phyloP scores from a whole-genome alignment of 441 rosid species.

The Arabidopsis lyrata region DNA sequence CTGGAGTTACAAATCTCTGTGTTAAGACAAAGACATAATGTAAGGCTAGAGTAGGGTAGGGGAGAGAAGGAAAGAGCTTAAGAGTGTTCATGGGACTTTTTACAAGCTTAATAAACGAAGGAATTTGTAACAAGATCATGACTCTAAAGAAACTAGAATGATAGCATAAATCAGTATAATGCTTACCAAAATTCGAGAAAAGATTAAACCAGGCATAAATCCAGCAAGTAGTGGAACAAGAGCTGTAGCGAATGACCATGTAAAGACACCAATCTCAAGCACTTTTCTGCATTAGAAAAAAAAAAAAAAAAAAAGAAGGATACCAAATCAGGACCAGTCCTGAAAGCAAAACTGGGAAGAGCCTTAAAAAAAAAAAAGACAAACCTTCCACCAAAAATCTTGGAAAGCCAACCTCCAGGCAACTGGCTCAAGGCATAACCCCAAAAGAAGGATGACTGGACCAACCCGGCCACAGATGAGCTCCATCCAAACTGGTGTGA shows the following conservation, averaged over 20 bases:
- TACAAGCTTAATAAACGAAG: slow-evolving; percentile 8
- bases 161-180: slow-evolving; percentile 8
- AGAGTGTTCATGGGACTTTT: background rate
- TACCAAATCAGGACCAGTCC: background rate
- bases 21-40: slow-evolving; percentile 47
- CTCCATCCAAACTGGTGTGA: slow-evolving; percentile 95
- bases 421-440: slow-evolving; percentile 94
- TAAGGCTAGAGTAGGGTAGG: slow-evolving; percentile 45
- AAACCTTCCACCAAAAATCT: slow-evolving; percentile 92
- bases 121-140: slow-evolving; percentile 11
- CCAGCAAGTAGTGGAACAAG: slow-evolving; percentile 87
- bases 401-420: slow-evolving; percentile 96
- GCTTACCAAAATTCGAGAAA: slow-evolving; percentile 81
- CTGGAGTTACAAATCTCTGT: slow-evolving; percentile 56
- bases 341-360: slow-evolving; percentile 1
- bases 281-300: slow-evolving; percentile 63
- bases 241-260: slow-evolving; percentile 90
- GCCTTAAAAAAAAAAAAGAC: slow-evolving; percentile 36
- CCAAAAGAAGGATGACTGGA: slow-evolving; percentile 96
- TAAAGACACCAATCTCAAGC: slow-evolving; percentile 81
- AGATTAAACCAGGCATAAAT: slow-evolving; percentile 86
- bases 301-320: slow-evolving; percentile 8
- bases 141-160: slow-evolving; percentile 20
- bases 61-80: slow-evolving; percentile 25
- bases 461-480: slow-evolving; percentile 84